Percentiles rank a stretch among this genome's conserved stretches.
Conservation (phyloP, 2,329 filamentous ascomycete genomes). For the Colletotrichum lupini region DNA sequence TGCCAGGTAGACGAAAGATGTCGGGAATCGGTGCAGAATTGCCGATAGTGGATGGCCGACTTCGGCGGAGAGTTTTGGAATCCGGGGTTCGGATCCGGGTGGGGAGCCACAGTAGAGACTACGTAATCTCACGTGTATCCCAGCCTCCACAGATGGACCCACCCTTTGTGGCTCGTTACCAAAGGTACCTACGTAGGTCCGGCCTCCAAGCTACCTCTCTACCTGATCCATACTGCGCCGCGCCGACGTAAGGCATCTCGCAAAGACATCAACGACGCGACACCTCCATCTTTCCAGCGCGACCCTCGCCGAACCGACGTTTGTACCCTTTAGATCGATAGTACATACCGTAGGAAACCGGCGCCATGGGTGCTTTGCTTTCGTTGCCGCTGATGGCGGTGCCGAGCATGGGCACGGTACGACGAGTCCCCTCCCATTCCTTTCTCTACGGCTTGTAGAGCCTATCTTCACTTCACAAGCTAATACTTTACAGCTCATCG, state of each 20-base stretch:
- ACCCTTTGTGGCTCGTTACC: not conserved
- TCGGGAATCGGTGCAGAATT: not conserved
- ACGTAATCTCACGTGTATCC: constrained; percentile 17
- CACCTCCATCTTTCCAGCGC: not conserved
- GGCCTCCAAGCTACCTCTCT: not conserved
- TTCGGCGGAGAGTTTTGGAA: not conserved
- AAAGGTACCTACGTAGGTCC: too few relatives aligned
- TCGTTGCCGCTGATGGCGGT: constrained; percentile 90
- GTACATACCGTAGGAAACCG: not conserved
- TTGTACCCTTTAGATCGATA: not conserved
- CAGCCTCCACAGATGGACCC: not conserved
- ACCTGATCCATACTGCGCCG: not conserved
- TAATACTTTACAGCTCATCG: constrained; percentile 68
- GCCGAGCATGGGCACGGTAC: constrained; percentile 86
- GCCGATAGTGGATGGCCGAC: not conserved
- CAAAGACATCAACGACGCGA: not conserved
- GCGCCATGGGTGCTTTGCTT: constrained; percentile 86
- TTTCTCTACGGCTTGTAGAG: not conserved
- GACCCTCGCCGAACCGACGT: not conserved
- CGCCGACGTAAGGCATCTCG: not conserved
- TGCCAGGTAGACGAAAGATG: not conserved
- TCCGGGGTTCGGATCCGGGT: not conserved
- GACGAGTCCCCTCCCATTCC: constrained; percentile 47
- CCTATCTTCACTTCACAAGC: not conserved
- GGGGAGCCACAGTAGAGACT: not conserved